Base-by-base conservation (phyloP, 257 asterid species). In the Cinchona pubescens region DNA sequence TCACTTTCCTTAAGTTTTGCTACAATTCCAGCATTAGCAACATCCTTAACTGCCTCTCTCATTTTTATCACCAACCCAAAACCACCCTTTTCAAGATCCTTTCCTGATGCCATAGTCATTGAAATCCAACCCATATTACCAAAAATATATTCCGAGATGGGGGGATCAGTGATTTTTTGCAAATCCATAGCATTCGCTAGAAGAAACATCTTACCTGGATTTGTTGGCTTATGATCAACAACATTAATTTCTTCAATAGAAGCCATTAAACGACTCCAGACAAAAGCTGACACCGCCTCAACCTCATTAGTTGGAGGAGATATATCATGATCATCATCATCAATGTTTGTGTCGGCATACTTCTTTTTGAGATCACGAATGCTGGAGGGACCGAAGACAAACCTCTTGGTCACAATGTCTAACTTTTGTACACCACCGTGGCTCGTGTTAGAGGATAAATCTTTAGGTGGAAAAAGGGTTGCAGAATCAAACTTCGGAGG, bases 241-340 rank as follows among this genome's bases (percentile, higher is more conserved):
- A 79, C 46, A 45, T 10, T 21, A 48, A 11, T 5, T 51, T 51
- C 58, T 16, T 51, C 8, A 51, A 7, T 51, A 51, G 58, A 18
- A 51, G 58, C 58, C 34, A 80, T 48, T 69, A 73, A 81, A 71
- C 87, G 84, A 27, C 72, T 81, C 88, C 90, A 86, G 9, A 84
- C 15, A 38, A 86, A 86, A 51, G 88, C 79, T 4, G 86, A 85
- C 34, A 86, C 30, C 15, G 88, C 87, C 58, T 83, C 87, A 10
- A 84, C 81, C 68, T 87, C n/a, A n/a, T n/a, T 73, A 0, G 81
- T 78, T 23, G 86, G 88, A 56, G 40, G 34, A 2, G 38, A 8
- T 1, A 13, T n/a, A n/a, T n/a, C n/a, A n/a, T n/a, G 29, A 16
- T 60, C 67, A 55, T 40, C 34, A 8, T 2, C 4, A 25, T 19